Conservation (phyloP, 2,329 filamentous ascomycete species). For the Colletotrichum tofieldiae region DNA sequence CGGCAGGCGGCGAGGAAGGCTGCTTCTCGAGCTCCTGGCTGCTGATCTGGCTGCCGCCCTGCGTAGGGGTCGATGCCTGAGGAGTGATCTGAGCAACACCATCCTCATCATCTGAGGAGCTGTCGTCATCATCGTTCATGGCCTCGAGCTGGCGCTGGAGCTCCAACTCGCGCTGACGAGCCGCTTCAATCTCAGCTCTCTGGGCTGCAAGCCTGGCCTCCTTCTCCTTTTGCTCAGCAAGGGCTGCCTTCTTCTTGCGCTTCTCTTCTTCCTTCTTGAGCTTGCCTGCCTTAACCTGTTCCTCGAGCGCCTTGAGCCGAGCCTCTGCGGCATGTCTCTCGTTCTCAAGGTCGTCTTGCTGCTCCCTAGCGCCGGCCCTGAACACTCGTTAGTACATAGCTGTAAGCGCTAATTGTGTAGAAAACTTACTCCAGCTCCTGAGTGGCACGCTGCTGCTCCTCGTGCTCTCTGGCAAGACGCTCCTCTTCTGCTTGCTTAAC, state of each 20-base stretch:
- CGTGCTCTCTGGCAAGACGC: slow-evolving; percentile 79
- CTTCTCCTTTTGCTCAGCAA: slow-evolving; percentile 89
- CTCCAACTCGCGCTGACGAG: slow-evolving; percentile 90
- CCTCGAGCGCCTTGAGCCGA: slow-evolving; percentile 89
- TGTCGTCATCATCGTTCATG: slow-evolving; percentile 79
- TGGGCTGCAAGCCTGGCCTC: slow-evolving; percentile 88
- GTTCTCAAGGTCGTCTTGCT: slow-evolving; percentile 85
- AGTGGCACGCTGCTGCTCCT: slow-evolving; percentile 81
- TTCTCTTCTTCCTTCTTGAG: slow-evolving; percentile 98
- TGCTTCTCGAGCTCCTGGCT: slow-evolving; percentile 70
- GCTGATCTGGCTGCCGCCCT: slow-evolving; percentile 65
- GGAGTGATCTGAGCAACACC: slow-evolving; percentile 79
- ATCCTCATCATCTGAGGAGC: slow-evolving; percentile 85
- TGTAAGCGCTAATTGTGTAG: slow-evolving; percentile 41
- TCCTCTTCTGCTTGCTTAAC: slow-evolving; percentile 77
- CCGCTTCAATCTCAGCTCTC: slow-evolving; percentile 92
- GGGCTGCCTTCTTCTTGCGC: slow-evolving; percentile 88
- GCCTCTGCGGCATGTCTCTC: slow-evolving; percentile 87
- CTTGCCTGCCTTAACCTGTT: slow-evolving; percentile 94
- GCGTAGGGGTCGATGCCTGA: slow-evolving; percentile 72
- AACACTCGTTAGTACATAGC: slow-evolving; percentile 48
- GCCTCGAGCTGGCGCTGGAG: slow-evolving; percentile 88
- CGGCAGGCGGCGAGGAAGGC: slow-evolving; percentile 65
- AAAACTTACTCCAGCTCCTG: slow-evolving; percentile 85
- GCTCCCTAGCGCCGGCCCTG: slow-evolving; percentile 81